These are phyloP conservation scores for Ramaria sp. DNA, from an alignment of 768 basidiomycete genomes.

Conservation along the genomic window DNA sequence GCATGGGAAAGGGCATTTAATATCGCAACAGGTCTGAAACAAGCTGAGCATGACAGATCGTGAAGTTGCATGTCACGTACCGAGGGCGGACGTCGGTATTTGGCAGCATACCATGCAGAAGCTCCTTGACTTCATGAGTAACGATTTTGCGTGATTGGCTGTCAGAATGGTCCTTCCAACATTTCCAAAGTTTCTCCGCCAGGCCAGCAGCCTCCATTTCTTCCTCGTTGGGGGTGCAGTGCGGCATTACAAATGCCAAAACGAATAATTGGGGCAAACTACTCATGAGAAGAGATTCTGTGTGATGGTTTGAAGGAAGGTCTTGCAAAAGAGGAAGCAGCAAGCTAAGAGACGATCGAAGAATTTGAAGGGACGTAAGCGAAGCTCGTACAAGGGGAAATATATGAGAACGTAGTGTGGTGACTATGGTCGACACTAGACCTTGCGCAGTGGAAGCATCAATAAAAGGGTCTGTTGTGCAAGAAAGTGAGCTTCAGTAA, in stretches of 20 bases:
- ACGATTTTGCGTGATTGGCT: background rate
- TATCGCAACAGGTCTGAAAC: background rate
- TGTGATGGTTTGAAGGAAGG: background rate
- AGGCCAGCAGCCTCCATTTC: background rate
- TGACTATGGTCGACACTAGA: background rate
- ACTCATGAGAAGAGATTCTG: background rate
- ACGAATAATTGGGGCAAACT: background rate
- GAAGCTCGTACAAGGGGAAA: background rate
- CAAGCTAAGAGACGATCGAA: background rate
- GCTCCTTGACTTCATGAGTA: background rate
- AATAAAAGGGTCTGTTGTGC: slow-evolving; percentile 6
- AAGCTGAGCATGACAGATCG: background rate
- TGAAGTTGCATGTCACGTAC: background rate
- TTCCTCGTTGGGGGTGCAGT: background rate
- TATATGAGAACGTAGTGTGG: background rate
- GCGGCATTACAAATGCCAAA: slow-evolving; percentile 2
- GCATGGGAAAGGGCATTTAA: background rate
- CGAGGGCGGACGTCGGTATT: background rate
- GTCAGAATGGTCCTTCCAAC: background rate
- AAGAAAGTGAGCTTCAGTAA: background rate
- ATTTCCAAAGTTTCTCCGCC: background rate
- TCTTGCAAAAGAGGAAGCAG: background rate
- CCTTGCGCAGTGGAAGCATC: background rate
- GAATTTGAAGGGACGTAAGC: background rate
- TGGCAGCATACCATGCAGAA: background rate